Base-by-base conservation (phyloP, 768 basidiomycete genomes). In the Phylloporus arenicola region DNA sequence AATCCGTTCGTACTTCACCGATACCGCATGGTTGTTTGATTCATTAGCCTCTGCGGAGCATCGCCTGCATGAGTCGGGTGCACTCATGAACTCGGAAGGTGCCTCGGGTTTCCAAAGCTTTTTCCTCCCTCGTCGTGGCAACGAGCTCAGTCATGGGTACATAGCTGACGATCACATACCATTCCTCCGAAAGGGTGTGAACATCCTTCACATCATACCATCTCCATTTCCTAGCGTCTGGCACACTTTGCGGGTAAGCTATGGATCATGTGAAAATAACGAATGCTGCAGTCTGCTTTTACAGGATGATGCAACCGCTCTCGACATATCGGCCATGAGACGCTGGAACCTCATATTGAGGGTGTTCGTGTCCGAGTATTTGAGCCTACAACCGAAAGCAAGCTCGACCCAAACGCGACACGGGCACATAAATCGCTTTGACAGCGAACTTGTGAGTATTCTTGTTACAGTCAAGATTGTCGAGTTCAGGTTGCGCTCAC, bases 151-250 rank as follows among this genome's bases (percentile, higher is more conserved):
- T 52, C 63, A 68, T 17, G 82, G 81, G 3, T 79, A 82, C 58
- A 84, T 95, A 53, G 90, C 81, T 35, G 96, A 99, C 67, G 96
- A 99, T 68, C 96, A 99, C 59, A 67, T 92, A 37, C 96, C 96
- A 20, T 98, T 99, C 72, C 60, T 95, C 44, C 68, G 72, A 33
- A 70, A 74, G 54, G 96, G 96, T 2, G 92, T 98, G 14, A 88
- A 82, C 54, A 71, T 98, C 45, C 70, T 99, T 57, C 96, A 99
- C 67, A 65, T 98, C 41, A 98, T 98, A 48, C 70, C 94, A 3
- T 80, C 81, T 42, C 92, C 89, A 3, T 99, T 98, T 67, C 96
- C 96, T 3, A 51, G 37, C 2, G 92, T 95, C 14, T 97, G 93
- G 94, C 93, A 97, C 67, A 84, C 79, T 8, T 62, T 90, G 31